Conservation (phyloP, 805 yeast species). For the Wickerhamomyces sydowiorum region DNA sequence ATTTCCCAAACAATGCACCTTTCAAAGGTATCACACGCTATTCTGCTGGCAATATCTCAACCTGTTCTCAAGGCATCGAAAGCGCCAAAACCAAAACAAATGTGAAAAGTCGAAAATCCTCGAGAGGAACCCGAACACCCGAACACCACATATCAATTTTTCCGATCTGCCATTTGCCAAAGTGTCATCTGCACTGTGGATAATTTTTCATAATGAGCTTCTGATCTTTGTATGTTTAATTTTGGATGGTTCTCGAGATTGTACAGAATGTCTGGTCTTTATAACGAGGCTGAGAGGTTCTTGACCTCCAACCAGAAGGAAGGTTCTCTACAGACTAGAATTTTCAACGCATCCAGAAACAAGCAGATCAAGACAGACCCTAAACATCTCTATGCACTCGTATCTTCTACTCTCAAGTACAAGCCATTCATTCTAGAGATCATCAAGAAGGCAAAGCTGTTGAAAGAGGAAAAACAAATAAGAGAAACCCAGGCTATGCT, state of each 20-base stretch:
- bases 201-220: neutral
- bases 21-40: too few species aligned
- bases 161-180: neutral
- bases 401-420: slow-evolving; percentile 70
- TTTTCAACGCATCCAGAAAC: slow-evolving; percentile 43
- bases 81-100: neutral
- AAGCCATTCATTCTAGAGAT: slow-evolving; percentile 57
- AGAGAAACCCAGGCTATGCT: slow-evolving; percentile 52
- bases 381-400: slow-evolving; percentile 81
- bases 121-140: slow-evolving; percentile 4
- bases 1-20: too few species aligned
- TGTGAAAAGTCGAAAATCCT: slow-evolving; percentile 3
- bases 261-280: slow-evolving; percentile 27
- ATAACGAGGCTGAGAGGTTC: slow-evolving; percentile 32
- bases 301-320: slow-evolving; percentile 29
- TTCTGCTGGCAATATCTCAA: too few species aligned
- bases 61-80: neutral
- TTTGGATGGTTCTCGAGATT: neutral
- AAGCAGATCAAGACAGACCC: slow-evolving; percentile 59
- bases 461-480: slow-evolving; percentile 46
- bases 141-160: slow-evolving; percentile 1
- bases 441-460: slow-evolving; percentile 62
- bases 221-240: neutral
- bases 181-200: neutral
- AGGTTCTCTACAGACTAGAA: slow-evolving; percentile 50